phyloP scores from a whole-genome alignment of 768 basidiomycete species.

The Leccinum ochraceum region DNA sequence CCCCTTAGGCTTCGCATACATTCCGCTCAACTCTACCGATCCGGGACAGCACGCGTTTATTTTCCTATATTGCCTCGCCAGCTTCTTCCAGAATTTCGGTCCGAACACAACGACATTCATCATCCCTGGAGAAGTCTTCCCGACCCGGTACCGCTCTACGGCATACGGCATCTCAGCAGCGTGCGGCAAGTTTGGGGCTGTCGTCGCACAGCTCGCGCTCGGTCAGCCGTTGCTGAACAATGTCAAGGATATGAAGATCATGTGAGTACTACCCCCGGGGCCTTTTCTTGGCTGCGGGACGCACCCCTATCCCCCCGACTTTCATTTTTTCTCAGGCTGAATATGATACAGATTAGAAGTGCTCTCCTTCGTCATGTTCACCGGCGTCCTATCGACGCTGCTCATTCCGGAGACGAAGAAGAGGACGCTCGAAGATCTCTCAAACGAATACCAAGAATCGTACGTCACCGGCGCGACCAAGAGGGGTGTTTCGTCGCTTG shows the following conservation, averaged over 20 bases:
- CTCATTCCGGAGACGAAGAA: constrained; percentile 82
- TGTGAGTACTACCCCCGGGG: constrained; percentile 44
- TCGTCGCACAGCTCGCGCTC: constrained; percentile 78
- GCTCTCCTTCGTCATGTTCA: constrained; percentile 84
- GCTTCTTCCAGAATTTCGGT: constrained; percentile 22
- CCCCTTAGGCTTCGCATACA: neutral
- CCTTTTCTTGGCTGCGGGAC: neutral
- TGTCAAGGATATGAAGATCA: constrained; percentile 59
- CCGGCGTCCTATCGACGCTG: constrained; percentile 78
- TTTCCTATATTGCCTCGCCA: constrained; percentile 16
- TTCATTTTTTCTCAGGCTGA: neutral
- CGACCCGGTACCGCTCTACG: constrained; percentile 69
- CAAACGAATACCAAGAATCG: constrained; percentile 65
- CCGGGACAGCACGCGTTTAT: constrained; percentile 62
- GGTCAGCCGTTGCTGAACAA: constrained; percentile 56
- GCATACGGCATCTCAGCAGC: constrained; percentile 82
- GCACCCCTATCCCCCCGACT: no score
- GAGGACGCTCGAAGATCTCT: constrained; percentile 64
- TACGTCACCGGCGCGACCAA: constrained; percentile 42
- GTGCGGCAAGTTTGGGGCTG: constrained; percentile 70
- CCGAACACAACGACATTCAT: constrained; percentile 67
- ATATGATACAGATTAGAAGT: constrained; percentile 55
- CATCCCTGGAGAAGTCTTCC: constrained; percentile 77
- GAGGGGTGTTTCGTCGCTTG: constrained; percentile 16
- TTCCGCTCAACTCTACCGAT: constrained; percentile 37